Percentiles rank a stretch among this genome's conserved stretches.
phyloP scores from a whole-genome alignment of 2,329 filamentous ascomycete species.

The Aspergillus sp. region DNA sequence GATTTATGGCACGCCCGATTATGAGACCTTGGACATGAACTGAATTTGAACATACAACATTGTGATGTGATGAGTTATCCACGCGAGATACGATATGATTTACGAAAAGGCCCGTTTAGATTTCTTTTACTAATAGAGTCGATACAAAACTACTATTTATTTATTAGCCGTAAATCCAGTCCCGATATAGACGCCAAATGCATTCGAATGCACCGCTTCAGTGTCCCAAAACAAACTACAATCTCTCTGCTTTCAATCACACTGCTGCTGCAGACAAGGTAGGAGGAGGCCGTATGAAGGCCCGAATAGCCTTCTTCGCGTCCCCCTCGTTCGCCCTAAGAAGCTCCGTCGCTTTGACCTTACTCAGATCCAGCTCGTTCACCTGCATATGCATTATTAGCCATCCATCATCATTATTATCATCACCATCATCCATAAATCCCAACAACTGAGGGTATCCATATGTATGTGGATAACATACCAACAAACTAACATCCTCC shows the following conservation, averaged over 20 bases:
- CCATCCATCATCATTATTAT: no score
- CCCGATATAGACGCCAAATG: neutral
- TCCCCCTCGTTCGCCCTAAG: conserved; percentile 49
- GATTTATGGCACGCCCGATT: neutral
- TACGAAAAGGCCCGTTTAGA: neutral
- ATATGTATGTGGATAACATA: conserved; percentile 25
- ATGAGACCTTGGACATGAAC: neutral
- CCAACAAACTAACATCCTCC: conserved; percentile 49
- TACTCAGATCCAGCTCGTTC: conserved; percentile 48
- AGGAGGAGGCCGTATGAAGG: conserved; percentile 36
- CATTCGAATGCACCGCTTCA: neutral
- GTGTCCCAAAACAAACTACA: neutral
- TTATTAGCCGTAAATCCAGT: neutral
- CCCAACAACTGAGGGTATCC: neutral
- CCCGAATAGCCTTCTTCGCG: conserved; percentile 40
- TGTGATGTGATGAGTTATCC: neutral
- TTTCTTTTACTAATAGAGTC: neutral
- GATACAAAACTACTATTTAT: neutral
- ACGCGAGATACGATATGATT: conserved; percentile 2
- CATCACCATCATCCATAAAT: neutral
- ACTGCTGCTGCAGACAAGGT: neutral
- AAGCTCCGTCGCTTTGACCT: conserved; percentile 48
- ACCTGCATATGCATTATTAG: conserved; percentile 32
- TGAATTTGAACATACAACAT: neutral
- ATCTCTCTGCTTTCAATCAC: neutral